These are phyloP conservation scores for Licmophora abbreviata DNA, from an alignment of 108 stramenopile genomes.

Conservation along the genomic window DNA sequence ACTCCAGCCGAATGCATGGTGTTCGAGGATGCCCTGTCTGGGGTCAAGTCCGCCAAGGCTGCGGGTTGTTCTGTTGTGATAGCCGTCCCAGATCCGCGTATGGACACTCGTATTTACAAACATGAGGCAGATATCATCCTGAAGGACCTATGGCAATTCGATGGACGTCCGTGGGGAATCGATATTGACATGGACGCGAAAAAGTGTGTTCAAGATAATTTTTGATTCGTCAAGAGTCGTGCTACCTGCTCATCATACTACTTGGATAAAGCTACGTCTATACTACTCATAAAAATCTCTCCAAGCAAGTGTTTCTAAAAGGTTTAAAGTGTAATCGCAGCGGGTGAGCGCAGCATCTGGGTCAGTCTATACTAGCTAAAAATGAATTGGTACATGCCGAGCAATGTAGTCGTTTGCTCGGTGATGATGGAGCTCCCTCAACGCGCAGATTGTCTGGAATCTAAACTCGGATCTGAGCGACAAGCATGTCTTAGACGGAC, in stretches of 20 bases:
- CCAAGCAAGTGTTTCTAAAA: not conserved
- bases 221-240: not conserved
- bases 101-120: conserved; percentile 41
- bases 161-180: conserved; percentile 45
- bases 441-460: no score
- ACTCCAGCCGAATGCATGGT: conserved; percentile 68
- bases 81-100: conserved; percentile 65
- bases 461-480: no score
- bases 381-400: no score
- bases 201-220: not conserved
- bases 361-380: no score
- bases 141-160: conserved; percentile 45
- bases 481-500: no score
- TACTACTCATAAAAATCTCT: not conserved
- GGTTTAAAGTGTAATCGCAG: not conserved
- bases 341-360: no score
- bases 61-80: conserved; percentile 62
- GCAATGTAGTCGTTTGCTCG: no score
- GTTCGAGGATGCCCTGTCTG: conserved; percentile 75
- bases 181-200: not conserved
- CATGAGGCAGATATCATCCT: conserved; percentile 51
- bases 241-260: not conserved
- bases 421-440: no score
- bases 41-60: conserved; percentile 48
- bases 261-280: not conserved